These are phyloP conservation scores for Beauveria rudraprayagi DNA, from an alignment of 2,329 filamentous ascomycete species.

Conservation along the genomic window DNA sequence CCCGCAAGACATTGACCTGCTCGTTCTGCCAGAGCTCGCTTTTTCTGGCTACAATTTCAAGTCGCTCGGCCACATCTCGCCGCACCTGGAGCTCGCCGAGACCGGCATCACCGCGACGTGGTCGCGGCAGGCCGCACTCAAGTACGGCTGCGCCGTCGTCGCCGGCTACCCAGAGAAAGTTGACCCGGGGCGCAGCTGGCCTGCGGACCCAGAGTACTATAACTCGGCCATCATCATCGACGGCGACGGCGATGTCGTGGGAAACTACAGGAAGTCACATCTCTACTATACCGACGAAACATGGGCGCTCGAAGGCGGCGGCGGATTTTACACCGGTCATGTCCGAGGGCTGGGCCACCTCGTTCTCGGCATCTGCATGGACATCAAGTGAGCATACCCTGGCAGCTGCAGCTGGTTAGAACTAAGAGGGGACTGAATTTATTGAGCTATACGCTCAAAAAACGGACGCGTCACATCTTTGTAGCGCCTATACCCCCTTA, in stretches of 20 bases:
- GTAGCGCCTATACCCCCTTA: no score
- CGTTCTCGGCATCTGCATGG: constrained; percentile 50
- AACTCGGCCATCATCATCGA: constrained; percentile 48
- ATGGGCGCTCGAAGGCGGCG: constrained; percentile 45
- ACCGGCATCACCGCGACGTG: constrained; percentile 62
- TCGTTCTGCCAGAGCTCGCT: constrained; percentile 69
- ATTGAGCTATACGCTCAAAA: no score
- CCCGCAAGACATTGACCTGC: constrained; percentile 52
- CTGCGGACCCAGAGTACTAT: constrained; percentile 44
- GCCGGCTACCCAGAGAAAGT: constrained; percentile 69
- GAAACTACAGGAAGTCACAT: constrained; percentile 52
- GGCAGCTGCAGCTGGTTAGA: accelerated
- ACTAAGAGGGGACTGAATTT: no score
- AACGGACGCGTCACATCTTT: no score
- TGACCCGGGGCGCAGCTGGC: constrained; percentile 42
- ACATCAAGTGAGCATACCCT: constrained; percentile 36
- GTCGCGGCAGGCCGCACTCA: constrained; percentile 59
- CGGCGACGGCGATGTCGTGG: constrained; percentile 50
- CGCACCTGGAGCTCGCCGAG: constrained; percentile 59
- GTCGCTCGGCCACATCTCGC: constrained; percentile 57
- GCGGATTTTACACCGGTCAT: constrained; percentile 36
- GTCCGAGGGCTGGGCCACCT: constrained; percentile 37
- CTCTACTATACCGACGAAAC: constrained; percentile 51
- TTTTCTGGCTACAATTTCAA: constrained; percentile 77
- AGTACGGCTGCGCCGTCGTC: constrained; percentile 58